Conservation (phyloP, 805 yeast species). For the Myxozyma kluyveri region DNA sequence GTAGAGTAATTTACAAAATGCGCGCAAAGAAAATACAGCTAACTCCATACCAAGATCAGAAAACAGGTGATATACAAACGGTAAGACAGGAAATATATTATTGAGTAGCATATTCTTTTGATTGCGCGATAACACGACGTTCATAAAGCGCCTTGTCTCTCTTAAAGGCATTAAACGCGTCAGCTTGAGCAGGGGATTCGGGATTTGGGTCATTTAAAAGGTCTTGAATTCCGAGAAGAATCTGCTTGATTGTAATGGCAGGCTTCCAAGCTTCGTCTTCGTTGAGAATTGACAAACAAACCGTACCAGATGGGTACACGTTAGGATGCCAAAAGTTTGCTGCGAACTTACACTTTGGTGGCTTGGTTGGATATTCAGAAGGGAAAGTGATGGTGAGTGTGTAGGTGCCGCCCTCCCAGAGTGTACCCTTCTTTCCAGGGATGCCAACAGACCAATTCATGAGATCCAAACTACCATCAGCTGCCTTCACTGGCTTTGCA, state of each 20-base stretch:
- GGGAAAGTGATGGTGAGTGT: constrained; percentile 82
- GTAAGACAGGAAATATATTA: no score
- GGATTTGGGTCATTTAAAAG: constrained; percentile 87
- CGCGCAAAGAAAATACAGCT: no score
- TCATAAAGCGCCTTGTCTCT: constrained; percentile 69
- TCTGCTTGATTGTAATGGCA: constrained; percentile 80
- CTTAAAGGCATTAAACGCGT: constrained; percentile 76
- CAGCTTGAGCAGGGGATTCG: constrained; percentile 94
- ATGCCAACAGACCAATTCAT: constrained; percentile 92
- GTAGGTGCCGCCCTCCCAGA: constrained; percentile 88
- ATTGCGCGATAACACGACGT: constrained; percentile 76
- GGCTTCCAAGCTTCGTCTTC: constrained; percentile 99
- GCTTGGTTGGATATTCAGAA: constrained; percentile 90
- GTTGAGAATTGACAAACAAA: constrained; percentile 86
- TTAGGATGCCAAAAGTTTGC: constrained; percentile 93
- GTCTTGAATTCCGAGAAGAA: constrained; percentile 89
- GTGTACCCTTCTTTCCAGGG: constrained; percentile 84
- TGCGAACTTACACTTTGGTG: constrained; percentile 90
- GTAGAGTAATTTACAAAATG: no score
- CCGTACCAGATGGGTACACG: constrained; percentile 95
- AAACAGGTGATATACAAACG: no score
- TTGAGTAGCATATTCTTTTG: constrained; percentile 56
- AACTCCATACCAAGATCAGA: no score
- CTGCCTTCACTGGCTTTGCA: constrained; percentile 81
- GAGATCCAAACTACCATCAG: constrained; percentile 80